phyloP scores from a whole-genome alignment of 768 basidiomycete species.

The Boletus fagicola region DNA sequence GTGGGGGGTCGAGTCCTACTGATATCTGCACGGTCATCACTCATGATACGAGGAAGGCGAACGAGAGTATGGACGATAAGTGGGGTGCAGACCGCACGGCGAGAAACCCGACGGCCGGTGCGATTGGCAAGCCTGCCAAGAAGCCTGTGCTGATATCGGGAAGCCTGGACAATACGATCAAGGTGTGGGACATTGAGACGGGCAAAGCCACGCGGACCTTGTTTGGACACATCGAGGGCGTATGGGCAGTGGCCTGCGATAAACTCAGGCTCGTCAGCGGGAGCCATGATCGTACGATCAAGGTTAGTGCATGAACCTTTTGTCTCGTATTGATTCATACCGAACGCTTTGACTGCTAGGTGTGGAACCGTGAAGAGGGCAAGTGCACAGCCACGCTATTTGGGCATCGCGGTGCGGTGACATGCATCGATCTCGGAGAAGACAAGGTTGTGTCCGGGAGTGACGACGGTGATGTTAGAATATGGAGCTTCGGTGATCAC shows the following conservation, averaged over 20 bases:
- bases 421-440: constrained; percentile 84
- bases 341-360: constrained; percentile 41
- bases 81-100: constrained; percentile 4
- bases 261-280: constrained; percentile 88
- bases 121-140: constrained; percentile 32
- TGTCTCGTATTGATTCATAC: constrained; percentile 6
- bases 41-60: constrained; percentile 18
- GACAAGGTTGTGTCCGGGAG: constrained; percentile 97
- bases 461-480: constrained; percentile 83
- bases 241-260: constrained; percentile 94
- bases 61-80: constrained; percentile 17
- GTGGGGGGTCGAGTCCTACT: constrained; percentile 8
- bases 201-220: constrained; percentile 76
- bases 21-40: constrained; percentile 33
- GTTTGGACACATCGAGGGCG: constrained; percentile 98
- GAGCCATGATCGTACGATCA: constrained; percentile 96
- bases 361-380: constrained; percentile 92
- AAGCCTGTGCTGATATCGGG: constrained; percentile 84
- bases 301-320: constrained; percentile 49
- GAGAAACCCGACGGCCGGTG: not conserved
- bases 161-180: constrained; percentile 92
- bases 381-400: constrained; percentile 86
- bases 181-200: constrained; percentile 91
- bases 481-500: constrained; percentile 69
- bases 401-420: constrained; percentile 93